phyloP scores from a whole-genome alignment of 495 filamentous ascomycete genomes.

The Penicillium bovifimosum region DNA sequence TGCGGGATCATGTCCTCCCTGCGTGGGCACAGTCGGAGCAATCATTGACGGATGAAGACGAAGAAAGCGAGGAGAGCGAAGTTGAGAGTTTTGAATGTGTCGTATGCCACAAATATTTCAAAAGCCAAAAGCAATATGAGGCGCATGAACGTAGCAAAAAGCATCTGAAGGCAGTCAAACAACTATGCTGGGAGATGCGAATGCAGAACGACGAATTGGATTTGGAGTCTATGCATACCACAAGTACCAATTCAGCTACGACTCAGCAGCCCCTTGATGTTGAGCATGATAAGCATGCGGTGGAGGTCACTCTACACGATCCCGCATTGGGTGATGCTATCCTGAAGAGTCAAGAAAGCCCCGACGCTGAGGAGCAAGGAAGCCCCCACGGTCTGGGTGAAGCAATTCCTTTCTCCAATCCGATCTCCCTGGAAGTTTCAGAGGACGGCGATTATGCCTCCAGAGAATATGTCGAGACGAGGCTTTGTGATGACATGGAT shows the following conservation, averaged over 20 bases:
- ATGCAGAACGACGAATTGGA: slow-evolving; percentile 56
- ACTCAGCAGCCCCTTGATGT: background rate
- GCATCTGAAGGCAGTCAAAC: slow-evolving; percentile 76
- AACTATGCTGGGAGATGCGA: slow-evolving; percentile 76
- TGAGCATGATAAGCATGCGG: background rate
- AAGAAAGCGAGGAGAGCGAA: slow-evolving; percentile 49
- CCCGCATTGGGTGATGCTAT: background rate
- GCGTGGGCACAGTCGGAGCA: slow-evolving; percentile 68
- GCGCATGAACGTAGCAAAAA: slow-evolving; percentile 97
- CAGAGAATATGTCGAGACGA: slow-evolving; percentile 38
- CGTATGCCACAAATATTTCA: slow-evolving; percentile 86
- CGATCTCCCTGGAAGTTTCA: background rate
- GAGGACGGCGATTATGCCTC: slow-evolving; percentile 44
- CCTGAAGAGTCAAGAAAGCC: background rate
- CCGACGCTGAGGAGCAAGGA: background rate
- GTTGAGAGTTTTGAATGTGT: slow-evolving; percentile 76
- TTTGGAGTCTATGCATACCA: slow-evolving; percentile 9
- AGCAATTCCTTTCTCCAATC: background rate
- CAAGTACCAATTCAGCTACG: background rate
- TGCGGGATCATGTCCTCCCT: slow-evolving; percentile 60
- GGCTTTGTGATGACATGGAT: slow-evolving; percentile 15
- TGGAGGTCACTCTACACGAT: background rate
- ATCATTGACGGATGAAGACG: slow-evolving; percentile 48
- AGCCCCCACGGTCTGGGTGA: background rate
- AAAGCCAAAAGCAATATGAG: slow-evolving; percentile 85